These are phyloP conservation scores for Dichotomopilus funicola DNA, from an alignment of 2,329 filamentous ascomycete genomes.

Conservation along the genomic window DNA sequence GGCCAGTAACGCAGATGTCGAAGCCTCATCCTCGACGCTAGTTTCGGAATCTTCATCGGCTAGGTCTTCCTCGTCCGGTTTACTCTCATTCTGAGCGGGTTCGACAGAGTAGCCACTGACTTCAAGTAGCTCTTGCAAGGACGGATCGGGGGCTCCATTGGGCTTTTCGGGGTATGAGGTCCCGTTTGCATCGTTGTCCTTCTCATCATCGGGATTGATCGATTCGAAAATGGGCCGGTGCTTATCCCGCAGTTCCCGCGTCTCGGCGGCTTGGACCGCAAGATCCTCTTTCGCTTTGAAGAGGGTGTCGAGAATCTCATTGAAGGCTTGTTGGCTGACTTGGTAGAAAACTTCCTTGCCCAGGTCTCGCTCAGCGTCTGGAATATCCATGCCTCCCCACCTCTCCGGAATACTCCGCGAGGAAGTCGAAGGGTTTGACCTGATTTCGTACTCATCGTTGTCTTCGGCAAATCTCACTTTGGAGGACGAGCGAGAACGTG, in stretches of 20 bases:
- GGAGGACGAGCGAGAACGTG: constrained; percentile 66
- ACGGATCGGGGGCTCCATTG: constrained; percentile 26
- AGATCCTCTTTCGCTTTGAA: constrained; percentile 77
- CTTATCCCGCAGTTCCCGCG: constrained; percentile 53
- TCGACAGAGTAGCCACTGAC: constrained; percentile 41
- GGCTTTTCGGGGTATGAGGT: constrained; percentile 10
- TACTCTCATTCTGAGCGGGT: constrained; percentile 17
- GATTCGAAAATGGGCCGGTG: constrained; percentile 44
- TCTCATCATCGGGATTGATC: constrained; percentile 30
- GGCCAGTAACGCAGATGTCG: constrained; percentile 1
- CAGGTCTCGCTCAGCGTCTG: constrained; percentile 72
- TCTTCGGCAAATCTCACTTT: constrained; percentile 74
- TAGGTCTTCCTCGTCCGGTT: constrained; percentile 15
- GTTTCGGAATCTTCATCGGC: constrained; percentile 13
- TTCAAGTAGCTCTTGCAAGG: constrained; percentile 36
- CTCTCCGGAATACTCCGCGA: constrained; percentile 66
- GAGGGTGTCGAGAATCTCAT: constrained; percentile 80
- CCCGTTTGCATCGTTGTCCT: constrained; percentile 13
- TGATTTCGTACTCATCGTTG: constrained; percentile 59
- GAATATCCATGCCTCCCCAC: constrained; percentile 73
- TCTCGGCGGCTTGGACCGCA: constrained; percentile 60
- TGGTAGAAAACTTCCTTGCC: constrained; percentile 88
- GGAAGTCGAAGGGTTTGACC: constrained; percentile 66
- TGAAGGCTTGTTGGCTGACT: constrained; percentile 85
- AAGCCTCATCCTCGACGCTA: constrained; percentile 7